Conservation (phyloP, 1,284 basidiomycete genomes). For the Acaromyces ingoldii region DNA sequence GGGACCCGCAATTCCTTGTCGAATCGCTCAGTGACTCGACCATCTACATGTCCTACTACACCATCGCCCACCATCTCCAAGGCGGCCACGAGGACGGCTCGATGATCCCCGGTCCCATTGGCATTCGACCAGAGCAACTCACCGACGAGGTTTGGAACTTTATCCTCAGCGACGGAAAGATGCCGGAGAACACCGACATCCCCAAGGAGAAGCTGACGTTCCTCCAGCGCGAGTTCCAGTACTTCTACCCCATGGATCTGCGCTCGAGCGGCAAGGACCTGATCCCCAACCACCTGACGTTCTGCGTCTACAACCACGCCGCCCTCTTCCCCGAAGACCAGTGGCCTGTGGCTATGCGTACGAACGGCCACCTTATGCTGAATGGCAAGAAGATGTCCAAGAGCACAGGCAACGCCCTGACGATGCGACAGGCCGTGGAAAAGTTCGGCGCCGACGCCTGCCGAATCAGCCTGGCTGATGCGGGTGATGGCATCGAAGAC, state of each 20-base stretch:
- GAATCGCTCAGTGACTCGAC: conserved; percentile 97
- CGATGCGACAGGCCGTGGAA: conserved; percentile 44
- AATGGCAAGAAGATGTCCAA: conserved; percentile 99
- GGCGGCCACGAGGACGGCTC: conserved; percentile 68
- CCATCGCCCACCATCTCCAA: conserved; percentile 63
- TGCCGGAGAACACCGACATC: conserved; percentile 65
- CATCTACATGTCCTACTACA: conserved; percentile 99
- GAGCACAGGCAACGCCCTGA: conserved; percentile 66
- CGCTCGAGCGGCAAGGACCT: conserved; percentile 99
- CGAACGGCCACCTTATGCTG: conserved; percentile 94
- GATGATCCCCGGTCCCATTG: conserved; percentile 72
- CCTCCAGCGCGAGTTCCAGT: conserved; percentile 86
- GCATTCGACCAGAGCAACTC: conserved; percentile 83
- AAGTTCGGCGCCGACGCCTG: conserved; percentile 90
- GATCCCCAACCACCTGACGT: conserved; percentile 92
- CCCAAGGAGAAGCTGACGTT: conserved; percentile 72
- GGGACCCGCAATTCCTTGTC: conserved; percentile 94
- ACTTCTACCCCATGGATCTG: conserved; percentile 98
- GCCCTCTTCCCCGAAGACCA: conserved; percentile 91
- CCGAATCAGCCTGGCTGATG: conserved; percentile 86
- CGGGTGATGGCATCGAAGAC: conserved; percentile 95
- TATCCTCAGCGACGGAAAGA: conserved; percentile 72
- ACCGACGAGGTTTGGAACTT: conserved; percentile 98
- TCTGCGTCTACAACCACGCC: conserved; percentile 88
- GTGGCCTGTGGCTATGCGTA: conserved; percentile 86